Evolutionary conservation across 371 early-diverging fungal genomes (phyloP).

Genomic region (Lichtheimia corymbifera): DNA sequence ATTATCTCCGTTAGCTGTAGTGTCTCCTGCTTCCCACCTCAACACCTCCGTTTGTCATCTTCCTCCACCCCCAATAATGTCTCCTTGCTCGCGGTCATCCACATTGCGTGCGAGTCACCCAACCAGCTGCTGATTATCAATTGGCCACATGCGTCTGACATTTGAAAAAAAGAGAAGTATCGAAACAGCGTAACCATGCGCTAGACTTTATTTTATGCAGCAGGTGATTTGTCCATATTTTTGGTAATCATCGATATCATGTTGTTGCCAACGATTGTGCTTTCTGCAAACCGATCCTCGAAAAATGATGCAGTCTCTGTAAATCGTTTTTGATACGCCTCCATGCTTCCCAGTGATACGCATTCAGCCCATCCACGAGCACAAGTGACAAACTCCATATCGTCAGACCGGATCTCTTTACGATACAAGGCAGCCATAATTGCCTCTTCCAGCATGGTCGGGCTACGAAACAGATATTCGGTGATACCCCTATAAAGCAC

Average conservation of each 20-base stretch:
- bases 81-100: too few relatives aligned
- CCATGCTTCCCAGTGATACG: conserved; percentile 80
- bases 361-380: conserved; percentile 92
- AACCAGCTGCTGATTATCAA: too few relatives aligned
- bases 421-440: conserved; percentile 82
- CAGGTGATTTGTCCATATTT: conserved; percentile 28
- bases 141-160: too few relatives aligned
- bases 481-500: conserved; percentile 76
- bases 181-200: too few relatives aligned
- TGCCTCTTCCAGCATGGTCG: conserved; percentile 76
- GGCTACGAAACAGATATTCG: conserved; percentile 85
- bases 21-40: too few relatives aligned
- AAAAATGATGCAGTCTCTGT: conserved; percentile 83
- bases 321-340: conserved; percentile 84
- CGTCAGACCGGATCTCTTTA: conserved; percentile 85
- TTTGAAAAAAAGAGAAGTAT: too few relatives aligned
- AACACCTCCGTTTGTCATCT: too few relatives aligned
- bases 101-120: too few relatives aligned
- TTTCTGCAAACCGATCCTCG: conserved; percentile 72
- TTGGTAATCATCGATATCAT: conserved; percentile 69
- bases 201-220: too few relatives aligned
- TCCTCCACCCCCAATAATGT: too few relatives aligned
- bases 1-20: too few relatives aligned
- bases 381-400: conserved; percentile 90
- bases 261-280: conserved; percentile 67